Base-by-base conservation (phyloP, 306 rosid species). In the Pterocarpus macrocarpus region DNA sequence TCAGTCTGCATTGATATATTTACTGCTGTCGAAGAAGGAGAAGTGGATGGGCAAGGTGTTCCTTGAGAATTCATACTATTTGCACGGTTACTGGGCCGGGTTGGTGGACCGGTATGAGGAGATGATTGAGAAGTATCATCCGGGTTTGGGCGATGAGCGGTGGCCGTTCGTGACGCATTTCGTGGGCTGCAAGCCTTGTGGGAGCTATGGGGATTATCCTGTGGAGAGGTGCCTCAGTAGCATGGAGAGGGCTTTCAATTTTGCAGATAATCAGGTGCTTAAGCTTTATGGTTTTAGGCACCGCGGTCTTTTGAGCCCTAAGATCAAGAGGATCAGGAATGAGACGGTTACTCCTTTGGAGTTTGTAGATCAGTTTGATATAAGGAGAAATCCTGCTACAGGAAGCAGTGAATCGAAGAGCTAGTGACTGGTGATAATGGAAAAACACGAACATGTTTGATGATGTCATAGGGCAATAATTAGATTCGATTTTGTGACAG, bases 121-220 rank as follows among this genome's bases (percentile, higher is more conserved):
- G 90, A 96, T 96, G 99, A 82, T 92, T 2, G 97, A 96, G 89
- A 96, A 96, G 91, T 96, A 96, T 82, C 95, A 90, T 76, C 99
- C 99, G 0, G 99, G 99, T 0, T 77, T 96, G 22, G 98, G 99
- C 2, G 99, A 96, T 50, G 99, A 96, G 79, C 89, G 99, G 82
- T 96, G 99, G 99, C 99, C 99, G 1, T 96, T 96, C 80, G 99
- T 96, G 84, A 96, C 99, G 0, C 99, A 96, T 83, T 96, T 96
- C 14, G 99, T 96, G 41, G 99, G 99, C 4, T 96, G 99, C 85
- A 96, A 96, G 82, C 99, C 99, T 3, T 96, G 99, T 87, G 99
- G 99, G 45, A 96, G 99, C 83, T 96, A 96, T 65, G 99, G 98
- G 45, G 99, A 96, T 86, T 96, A 96, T 80, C 94, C 99, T 0